Percentiles rank a stretch among this genome's conserved stretches.
These are phyloP conservation scores for Phoma herbarum DNA, from an alignment of 2,329 filamentous ascomycete genomes.

Conservation along the genomic window DNA sequence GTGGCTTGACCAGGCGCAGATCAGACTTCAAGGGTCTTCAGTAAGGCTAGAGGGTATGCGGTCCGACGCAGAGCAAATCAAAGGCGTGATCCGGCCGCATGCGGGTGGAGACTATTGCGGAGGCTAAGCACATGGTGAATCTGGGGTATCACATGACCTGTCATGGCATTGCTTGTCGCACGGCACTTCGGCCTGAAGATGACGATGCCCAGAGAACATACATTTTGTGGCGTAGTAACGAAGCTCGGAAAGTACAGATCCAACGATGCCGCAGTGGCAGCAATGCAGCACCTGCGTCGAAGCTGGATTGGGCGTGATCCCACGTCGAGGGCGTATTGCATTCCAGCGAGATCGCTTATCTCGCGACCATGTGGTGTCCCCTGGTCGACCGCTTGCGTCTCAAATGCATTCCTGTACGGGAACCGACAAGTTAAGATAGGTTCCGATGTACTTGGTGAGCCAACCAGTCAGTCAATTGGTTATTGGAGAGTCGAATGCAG, in stretches of 20 bases:
- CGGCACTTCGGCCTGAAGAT: conserved; percentile 8
- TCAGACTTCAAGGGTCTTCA: neutral
- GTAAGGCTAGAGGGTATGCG: conserved; percentile 2
- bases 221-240: neutral
- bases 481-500: neutral
- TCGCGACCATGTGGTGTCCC: neutral
- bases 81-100: neutral
- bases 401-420: conserved; percentile 6
- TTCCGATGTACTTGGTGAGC: neutral
- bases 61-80: conserved; percentile 3
- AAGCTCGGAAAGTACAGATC: neutral
- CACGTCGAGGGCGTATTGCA: conserved; percentile 3
- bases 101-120: neutral
- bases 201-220: conserved; percentile 9
- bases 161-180: conserved; percentile 9
- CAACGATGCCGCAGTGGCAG: neutral
- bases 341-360: conserved; percentile 16
- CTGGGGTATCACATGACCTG: conserved; percentile 11
- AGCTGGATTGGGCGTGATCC: neutral
- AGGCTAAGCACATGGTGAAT: conserved; percentile 6
- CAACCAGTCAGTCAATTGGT: neutral
- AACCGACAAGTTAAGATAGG: neutral
- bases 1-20: conserved; percentile 1
- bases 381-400: conserved; percentile 7
- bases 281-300: neutral